These are phyloP conservation scores for Fusarium goolgardi DNA, from an alignment of 2,329 filamentous ascomycete genomes.

Conservation along the genomic window DNA sequence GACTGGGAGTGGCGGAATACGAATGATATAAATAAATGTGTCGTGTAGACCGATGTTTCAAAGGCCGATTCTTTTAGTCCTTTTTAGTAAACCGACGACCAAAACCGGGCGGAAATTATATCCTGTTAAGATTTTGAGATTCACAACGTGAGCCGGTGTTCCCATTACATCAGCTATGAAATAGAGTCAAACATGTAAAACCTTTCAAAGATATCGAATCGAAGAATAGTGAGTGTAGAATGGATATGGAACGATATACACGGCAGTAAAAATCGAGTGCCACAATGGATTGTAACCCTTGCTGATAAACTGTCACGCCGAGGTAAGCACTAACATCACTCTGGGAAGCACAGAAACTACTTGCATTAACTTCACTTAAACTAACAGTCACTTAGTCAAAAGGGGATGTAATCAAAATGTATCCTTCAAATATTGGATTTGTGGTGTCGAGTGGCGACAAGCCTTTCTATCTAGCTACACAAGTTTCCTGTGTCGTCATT, in stretches of 20 bases:
- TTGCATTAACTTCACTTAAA: background rate
- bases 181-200: background rate
- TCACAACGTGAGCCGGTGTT: background rate
- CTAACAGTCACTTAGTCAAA: background rate
- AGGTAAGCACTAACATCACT: slow-evolving; percentile 10
- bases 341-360: background rate
- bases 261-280: background rate
- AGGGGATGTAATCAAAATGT: background rate
- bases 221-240: background rate
- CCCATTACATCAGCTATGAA: background rate
- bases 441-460: slow-evolving; percentile 43
- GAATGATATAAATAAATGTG: background rate
- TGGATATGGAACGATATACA: background rate
- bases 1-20: background rate
- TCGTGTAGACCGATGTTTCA: background rate
- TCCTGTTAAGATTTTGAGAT: slow-evolving; percentile 1
- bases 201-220: slow-evolving; percentile 10
- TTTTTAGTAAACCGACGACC: slow-evolving; percentile 1
- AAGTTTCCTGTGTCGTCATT: slow-evolving; percentile 46
- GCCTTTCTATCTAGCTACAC: slow-evolving; percentile 49
- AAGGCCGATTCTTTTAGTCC: slow-evolving; percentile 24
- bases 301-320: background rate
- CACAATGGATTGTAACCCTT: background rate
- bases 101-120: background rate
- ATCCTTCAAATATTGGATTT: slow-evolving; percentile 37